Conservation (phyloP, 176 grass and related monocot species). For the Ananas comosus region DNA sequence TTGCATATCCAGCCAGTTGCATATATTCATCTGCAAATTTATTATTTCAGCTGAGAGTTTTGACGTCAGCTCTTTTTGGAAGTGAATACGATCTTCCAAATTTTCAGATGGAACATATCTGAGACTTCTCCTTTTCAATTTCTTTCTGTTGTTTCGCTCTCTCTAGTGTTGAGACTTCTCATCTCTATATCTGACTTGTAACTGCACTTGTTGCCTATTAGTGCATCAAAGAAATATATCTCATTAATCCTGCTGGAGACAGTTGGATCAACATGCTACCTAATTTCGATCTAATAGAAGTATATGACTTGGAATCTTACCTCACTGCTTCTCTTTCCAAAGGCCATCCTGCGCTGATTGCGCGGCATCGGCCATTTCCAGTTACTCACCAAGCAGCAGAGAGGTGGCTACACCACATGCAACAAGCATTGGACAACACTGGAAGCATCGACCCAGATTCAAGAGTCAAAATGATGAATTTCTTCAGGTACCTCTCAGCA, state of each 20-base stretch:
- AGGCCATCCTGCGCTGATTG: constrained; percentile 96
- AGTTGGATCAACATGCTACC: background rate
- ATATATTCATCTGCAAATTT: background rate
- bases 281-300: background rate
- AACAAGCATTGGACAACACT: constrained; percentile 60
- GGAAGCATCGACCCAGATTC: constrained; percentile 56
- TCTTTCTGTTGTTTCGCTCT: background rate
- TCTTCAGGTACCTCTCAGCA: constrained; percentile 42
- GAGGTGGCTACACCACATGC: constrained; percentile 91
- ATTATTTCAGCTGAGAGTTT: background rate
- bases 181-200: background rate
- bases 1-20: background rate
- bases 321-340: background rate
- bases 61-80: too few species aligned
- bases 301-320: background rate
- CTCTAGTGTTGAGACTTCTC: background rate
- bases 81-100: background rate
- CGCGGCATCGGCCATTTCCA: constrained; percentile 58
- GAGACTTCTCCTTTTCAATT: background rate
- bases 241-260: background rate
- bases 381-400: constrained; percentile 83
- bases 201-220: background rate
- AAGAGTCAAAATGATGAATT: constrained; percentile 86
- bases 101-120: background rate
- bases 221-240: background rate